Conservation (phyloP, 1,284 basidiomycete genomes). For the Singerocomus rubriflavus region DNA sequence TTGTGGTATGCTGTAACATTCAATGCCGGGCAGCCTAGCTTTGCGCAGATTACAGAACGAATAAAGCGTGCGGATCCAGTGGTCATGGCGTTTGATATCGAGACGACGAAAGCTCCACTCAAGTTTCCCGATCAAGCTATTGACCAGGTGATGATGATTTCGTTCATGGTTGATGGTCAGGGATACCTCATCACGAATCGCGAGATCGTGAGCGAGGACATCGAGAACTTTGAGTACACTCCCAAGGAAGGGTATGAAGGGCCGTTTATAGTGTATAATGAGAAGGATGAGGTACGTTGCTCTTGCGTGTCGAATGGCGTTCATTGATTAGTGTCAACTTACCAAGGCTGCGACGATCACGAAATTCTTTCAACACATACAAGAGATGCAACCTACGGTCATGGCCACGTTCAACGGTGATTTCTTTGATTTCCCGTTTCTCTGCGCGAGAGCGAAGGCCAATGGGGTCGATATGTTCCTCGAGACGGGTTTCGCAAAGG, state of each 20-base stretch:
- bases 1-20: constrained; percentile 95
- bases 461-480: constrained; percentile 97
- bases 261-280: constrained; percentile 96
- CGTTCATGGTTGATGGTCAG: constrained; percentile 96
- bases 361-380: constrained; percentile 93
- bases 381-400: constrained; percentile 91
- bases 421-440: constrained; percentile 99
- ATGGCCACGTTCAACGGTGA: constrained; percentile 99
- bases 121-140: constrained; percentile 97
- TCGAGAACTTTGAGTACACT: constrained; percentile 98
- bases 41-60: constrained; percentile 74
- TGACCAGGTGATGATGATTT: constrained; percentile 99
- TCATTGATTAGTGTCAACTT: background rate
- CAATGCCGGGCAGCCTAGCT: constrained; percentile 75
- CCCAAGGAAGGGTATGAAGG: constrained; percentile 98
- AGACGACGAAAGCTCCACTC: constrained; percentile 96
- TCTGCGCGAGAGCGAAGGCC: constrained; percentile 82
- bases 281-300: constrained; percentile 75
- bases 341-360: constrained; percentile 70
- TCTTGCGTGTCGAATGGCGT: background rate
- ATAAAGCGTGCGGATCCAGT: constrained; percentile 99
- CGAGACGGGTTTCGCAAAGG: constrained; percentile 91
- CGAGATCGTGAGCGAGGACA: constrained; percentile 96
- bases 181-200: constrained; percentile 98
- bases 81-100: constrained; percentile 99